Conservation (phyloP, 805 yeast genomes). For the Wickerhamiella kurtzmanii region DNA sequence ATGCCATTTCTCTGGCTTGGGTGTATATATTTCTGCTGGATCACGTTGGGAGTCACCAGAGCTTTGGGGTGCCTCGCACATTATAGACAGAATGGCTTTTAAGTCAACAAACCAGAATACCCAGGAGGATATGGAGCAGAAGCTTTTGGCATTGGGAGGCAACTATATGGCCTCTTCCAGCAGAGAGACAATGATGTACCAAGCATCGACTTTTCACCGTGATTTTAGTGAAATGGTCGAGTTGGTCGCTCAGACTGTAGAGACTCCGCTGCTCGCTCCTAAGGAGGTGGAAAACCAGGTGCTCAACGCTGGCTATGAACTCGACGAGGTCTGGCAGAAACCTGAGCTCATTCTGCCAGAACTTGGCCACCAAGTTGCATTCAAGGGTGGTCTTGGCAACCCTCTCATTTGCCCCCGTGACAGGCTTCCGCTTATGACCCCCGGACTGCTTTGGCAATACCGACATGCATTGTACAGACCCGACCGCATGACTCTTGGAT, state of each 20-base stretch:
- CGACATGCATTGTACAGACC: constrained; percentile 61
- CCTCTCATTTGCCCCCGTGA: constrained; percentile 76
- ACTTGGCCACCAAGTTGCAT: constrained; percentile 76
- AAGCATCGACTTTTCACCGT: constrained; percentile 81
- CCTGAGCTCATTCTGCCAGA: constrained; percentile 84
- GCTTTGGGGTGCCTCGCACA: constrained; percentile 65
- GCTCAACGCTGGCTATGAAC: constrained; percentile 64
- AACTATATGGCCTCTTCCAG: constrained; percentile 88
- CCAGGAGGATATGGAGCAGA: constrained; percentile 60
- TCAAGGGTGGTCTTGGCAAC: constrained; percentile 63
- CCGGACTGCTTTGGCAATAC: constrained; percentile 43
- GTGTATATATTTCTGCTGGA: constrained; percentile 83
- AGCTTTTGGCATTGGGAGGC: constrained; percentile 73
- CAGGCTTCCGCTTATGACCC: constrained; percentile 40
- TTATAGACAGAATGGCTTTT: constrained; percentile 73
- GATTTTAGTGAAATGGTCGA: constrained; percentile 72
- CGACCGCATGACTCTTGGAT: constrained; percentile 67
- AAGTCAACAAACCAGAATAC: constrained; percentile 26
- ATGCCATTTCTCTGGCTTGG: constrained; percentile 83
- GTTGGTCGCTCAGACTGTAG: constrained; percentile 63
- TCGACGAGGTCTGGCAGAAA: constrained; percentile 66
- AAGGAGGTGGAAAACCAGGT: constrained; percentile 65
- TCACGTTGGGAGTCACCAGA: constrained; percentile 59
- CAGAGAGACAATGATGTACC: constrained; percentile 84
- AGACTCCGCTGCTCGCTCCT: constrained; percentile 51